Conservation (phyloP, 805 yeast genomes). For the Metschnikowia peoriensis region DNA sequence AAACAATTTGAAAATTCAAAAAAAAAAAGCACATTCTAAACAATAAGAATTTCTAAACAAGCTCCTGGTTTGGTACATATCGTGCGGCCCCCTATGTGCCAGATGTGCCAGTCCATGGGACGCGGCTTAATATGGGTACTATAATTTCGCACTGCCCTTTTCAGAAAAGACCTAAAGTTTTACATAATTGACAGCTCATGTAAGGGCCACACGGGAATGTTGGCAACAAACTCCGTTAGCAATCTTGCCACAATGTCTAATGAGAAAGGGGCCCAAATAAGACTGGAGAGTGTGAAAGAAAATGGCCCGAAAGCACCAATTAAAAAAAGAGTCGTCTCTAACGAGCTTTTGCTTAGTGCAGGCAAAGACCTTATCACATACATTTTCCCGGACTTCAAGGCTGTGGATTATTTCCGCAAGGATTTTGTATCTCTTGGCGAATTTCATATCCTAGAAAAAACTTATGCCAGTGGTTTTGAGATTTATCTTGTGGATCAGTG, state of each 20-base stretch:
- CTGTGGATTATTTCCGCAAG: conserved; percentile 46
- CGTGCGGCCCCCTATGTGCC: no score
- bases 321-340: not conserved
- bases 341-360: not conserved
- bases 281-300: not conserved
- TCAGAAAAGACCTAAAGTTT: not conserved
- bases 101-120: no score
- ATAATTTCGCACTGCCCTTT: not conserved
- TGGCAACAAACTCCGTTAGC: conserved; percentile 1
- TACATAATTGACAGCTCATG: not conserved
- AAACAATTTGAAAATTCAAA: no score
- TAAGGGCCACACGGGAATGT: conserved; percentile 2
- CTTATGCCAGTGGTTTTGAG: conserved; percentile 72
- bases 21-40: no score
- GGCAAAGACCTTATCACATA: conserved; percentile 31
- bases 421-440: conserved; percentile 34
- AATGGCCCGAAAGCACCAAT: not conserved
- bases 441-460: conserved; percentile 43
- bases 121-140: not conserved
- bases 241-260: not conserved
- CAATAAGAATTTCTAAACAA: no score
- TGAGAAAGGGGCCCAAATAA: not conserved
- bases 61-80: no score
- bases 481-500: conserved; percentile 93
- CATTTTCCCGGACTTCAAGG: conserved; percentile 57